Percentiles rank a stretch among this genome's conserved stretches.
Conservation (phyloP, 257 asterid genomes). For the Apocynum venetum region DNA sequence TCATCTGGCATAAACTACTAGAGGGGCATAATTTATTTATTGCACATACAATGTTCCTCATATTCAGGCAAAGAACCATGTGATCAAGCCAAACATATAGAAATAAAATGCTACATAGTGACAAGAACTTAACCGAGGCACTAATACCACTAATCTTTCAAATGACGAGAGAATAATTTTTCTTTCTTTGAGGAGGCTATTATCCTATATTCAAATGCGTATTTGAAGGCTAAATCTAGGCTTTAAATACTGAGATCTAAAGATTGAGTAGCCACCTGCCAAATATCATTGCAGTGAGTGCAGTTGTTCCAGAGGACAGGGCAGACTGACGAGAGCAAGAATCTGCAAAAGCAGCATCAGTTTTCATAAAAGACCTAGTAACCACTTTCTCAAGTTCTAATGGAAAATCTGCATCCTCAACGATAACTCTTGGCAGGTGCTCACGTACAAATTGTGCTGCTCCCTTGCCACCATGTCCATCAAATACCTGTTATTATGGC, state of each 20-base stretch:
- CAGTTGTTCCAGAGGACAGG: slow-evolving; percentile 88
- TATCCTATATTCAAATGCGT: background rate
- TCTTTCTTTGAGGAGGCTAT: background rate
- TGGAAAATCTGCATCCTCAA: slow-evolving; percentile 82
- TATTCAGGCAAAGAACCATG: background rate
- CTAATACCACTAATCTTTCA: background rate
- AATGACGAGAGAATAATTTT: background rate
- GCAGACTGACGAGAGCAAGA: slow-evolving; percentile 65
- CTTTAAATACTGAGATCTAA: background rate
- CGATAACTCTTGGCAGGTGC: slow-evolving; percentile 72
- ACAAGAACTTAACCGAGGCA: background rate
- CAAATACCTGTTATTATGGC: slow-evolving; percentile 68
- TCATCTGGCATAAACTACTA: background rate
- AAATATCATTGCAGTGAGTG: slow-evolving; percentile 82
- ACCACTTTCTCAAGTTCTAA: slow-evolving; percentile 81
- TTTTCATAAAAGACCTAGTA: slow-evolving; percentile 64
- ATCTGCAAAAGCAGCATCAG: slow-evolving; percentile 68
- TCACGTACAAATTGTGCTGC: slow-evolving; percentile 91
- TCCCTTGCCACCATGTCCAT: slow-evolving; percentile 90
- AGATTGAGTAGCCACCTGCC: slow-evolving; percentile 50
- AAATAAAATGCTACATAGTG: background rate
- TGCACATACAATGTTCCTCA: background rate
- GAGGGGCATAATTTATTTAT: background rate
- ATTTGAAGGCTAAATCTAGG: background rate
- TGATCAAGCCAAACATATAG: background rate